A percentile compares a stretch with the other conserved stretches of the same genome.
Conservation (phyloP, 2,329 filamentous ascomycete species). For the Dactylellina drechsleri region DNA sequence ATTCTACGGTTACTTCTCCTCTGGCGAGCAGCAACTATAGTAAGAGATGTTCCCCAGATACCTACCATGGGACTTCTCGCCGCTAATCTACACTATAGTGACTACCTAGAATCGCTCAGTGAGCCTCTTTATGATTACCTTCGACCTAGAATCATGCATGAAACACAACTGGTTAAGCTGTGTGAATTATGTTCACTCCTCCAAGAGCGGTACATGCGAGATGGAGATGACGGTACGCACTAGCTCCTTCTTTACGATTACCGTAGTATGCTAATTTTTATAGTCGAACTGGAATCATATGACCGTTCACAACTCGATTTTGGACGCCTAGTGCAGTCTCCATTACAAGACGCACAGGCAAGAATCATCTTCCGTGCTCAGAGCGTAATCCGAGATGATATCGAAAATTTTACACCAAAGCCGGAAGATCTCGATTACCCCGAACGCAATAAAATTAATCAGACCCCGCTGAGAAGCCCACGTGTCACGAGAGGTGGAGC, state of each 20-base stretch:
- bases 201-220: constrained; percentile 73
- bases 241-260: background rate
- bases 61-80: background rate
- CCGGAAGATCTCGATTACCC: constrained; percentile 74
- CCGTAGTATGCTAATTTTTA: constrained; percentile 2
- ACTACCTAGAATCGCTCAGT: constrained; percentile 74
- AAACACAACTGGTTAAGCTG: constrained; percentile 73
- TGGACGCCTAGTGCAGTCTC: constrained; percentile 70
- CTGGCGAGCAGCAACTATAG: constrained; percentile 58
- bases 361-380: constrained; percentile 74
- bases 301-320: constrained; percentile 71
- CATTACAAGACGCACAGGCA: constrained; percentile 74
- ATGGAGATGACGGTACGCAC: constrained; percentile 65
- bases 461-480: constrained; percentile 68
- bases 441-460: constrained; percentile 64
- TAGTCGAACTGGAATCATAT: constrained; percentile 64
- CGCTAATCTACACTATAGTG: constrained; percentile 73
- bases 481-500: constrained; percentile 60
- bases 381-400: constrained; percentile 72
- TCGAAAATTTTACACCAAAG: constrained; percentile 73
- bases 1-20: constrained; percentile 61
- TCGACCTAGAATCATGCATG: constrained; percentile 73
- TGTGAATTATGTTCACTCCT: constrained; percentile 74
- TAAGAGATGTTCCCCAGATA: constrained; percentile 12
- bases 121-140: constrained; percentile 75